These are phyloP conservation scores for Musa acuminata DNA, from an alignment of 176 grass and related monocot genomes.

Conservation along the genomic window DNA sequence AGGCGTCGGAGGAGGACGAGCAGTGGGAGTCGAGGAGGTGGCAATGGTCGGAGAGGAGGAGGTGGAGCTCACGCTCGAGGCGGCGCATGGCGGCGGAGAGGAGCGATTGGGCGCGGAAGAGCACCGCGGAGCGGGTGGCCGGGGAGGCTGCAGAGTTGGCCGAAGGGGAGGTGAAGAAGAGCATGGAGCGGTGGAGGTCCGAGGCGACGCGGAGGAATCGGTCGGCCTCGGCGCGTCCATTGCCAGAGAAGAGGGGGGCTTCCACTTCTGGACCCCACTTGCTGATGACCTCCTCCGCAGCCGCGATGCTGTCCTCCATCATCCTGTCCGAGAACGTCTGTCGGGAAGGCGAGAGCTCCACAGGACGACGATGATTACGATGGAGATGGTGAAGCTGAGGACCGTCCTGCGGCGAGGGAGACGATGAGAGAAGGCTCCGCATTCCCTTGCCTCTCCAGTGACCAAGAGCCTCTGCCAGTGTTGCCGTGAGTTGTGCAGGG, in stretches of 20 bases:
- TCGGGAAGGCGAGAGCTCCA: neutral
- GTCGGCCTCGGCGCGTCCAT: slow-evolving; percentile 15
- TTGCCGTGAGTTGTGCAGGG: no score
- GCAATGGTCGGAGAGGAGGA: slow-evolving; percentile 23
- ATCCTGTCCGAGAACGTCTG: slow-evolving; percentile 29
- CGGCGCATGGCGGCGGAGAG: slow-evolving; percentile 47
- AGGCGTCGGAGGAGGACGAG: neutral
- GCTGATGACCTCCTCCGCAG: slow-evolving; percentile 29
- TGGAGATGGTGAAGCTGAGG: neutral
- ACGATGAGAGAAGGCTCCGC: neutral
- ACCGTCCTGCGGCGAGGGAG: neutral
- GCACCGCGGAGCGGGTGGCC: neutral
- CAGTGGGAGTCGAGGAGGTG: neutral
- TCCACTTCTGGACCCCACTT: slow-evolving; percentile 26
- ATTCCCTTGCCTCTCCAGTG: neutral
- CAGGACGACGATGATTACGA: neutral
- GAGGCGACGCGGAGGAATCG: slow-evolving; percentile 32
- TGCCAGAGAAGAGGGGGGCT: slow-evolving; percentile 15
- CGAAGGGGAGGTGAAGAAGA: slow-evolving; percentile 31
- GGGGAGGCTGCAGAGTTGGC: neutral
- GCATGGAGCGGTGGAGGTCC: slow-evolving; percentile 56
- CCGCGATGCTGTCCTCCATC: slow-evolving; percentile 38
- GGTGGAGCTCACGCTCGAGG: slow-evolving; percentile 45
- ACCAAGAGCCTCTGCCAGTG: no score
- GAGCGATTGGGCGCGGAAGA: slow-evolving; percentile 47